Base-by-base conservation (phyloP, 495 filamentous ascomycete genomes). In the Neurospora sp. region DNA sequence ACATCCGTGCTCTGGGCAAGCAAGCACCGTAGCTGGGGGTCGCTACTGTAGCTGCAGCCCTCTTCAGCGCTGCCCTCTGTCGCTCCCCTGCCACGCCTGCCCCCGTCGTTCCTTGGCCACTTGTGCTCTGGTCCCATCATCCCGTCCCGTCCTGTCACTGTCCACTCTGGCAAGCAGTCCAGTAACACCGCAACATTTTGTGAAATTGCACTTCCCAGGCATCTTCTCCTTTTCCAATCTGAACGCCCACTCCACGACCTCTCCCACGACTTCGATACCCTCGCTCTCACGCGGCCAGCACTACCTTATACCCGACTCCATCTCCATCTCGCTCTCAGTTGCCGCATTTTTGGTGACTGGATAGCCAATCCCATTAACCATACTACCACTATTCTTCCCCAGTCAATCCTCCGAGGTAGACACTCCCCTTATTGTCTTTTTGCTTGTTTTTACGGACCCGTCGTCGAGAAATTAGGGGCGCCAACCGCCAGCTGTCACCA, bases 151-250 rank as follows among this genome's bases (percentile, higher is more conserved):
- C 53, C 12, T 61, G 53, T 61, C 53, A 61, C 53, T 65, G 53
- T 42, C 69, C 53, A 48, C 42, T 48, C 68, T 44, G 14, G 69
- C 41, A 68, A 53, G 71, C 65, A 59, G 39, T 70, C 72, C 20
- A 68, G 72, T 77, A 73, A 74, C 77, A 80, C 76, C 73, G 78
- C 75, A 81, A 79, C 76, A 77, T 76, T 77, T 82, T 80, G 77
- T 81, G 79, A 82, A 81, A 82, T 82, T 82, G 75, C 79, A 80
- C 79, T 80, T 81, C 74, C 79, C 77, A 31, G 27, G 27, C 27
- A 68, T 76, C 74, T 76, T 78, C 75, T 79, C 79, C 77, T 81
- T 80, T 81, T 80, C 73, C 72, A 72, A 78, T 72, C 70, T 72
- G 53, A 65, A 65, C 53, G 53, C 53, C 53, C 27, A 65, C 53